These are phyloP conservation scores for Malus sylvestris DNA, from an alignment of 306 rosid species.

Conservation along the genomic window DNA sequence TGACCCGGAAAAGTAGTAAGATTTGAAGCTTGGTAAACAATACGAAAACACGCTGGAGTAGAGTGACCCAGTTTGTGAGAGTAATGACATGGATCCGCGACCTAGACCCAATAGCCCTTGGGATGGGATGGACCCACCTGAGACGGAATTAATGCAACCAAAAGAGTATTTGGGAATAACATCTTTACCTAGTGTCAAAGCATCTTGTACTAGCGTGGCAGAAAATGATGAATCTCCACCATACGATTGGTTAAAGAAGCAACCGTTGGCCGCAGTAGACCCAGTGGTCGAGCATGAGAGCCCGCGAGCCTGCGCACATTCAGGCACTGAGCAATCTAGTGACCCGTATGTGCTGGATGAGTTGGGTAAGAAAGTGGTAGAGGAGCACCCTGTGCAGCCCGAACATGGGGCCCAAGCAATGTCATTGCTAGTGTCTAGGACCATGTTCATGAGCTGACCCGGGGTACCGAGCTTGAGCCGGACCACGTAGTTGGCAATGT, in stretches of 20 bases:
- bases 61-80: conserved; percentile 58
- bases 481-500: conserved; percentile 71
- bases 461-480: conserved; percentile 70
- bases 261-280: conserved; percentile 22
- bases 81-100: conserved; percentile 66
- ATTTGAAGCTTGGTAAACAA: conserved; percentile 84
- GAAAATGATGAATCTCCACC: conserved; percentile 75
- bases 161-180: conserved; percentile 46
- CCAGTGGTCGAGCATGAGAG: conserved; percentile 41
- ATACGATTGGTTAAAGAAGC: conserved; percentile 71
- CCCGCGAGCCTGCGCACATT: conserved; percentile 57
- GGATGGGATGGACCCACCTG: conserved; percentile 60
- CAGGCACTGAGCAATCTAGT: conserved; percentile 51
- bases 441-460: conserved; percentile 66
- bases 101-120: conserved; percentile 88
- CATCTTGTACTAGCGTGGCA: conserved; percentile 59
- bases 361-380: conserved; percentile 44
- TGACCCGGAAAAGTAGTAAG: conserved; percentile 83
- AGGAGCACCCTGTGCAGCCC: conserved; percentile 65
- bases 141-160: conserved; percentile 50
- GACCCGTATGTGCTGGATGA: conserved; percentile 41
- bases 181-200: conserved; percentile 30
- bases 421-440: conserved; percentile 77
- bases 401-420: conserved; percentile 74
- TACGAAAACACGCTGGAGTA: conserved; percentile 74